phyloP scores from a whole-genome alignment of 495 filamentous ascomycete genomes.

The Aspergillus conjunctus region DNA sequence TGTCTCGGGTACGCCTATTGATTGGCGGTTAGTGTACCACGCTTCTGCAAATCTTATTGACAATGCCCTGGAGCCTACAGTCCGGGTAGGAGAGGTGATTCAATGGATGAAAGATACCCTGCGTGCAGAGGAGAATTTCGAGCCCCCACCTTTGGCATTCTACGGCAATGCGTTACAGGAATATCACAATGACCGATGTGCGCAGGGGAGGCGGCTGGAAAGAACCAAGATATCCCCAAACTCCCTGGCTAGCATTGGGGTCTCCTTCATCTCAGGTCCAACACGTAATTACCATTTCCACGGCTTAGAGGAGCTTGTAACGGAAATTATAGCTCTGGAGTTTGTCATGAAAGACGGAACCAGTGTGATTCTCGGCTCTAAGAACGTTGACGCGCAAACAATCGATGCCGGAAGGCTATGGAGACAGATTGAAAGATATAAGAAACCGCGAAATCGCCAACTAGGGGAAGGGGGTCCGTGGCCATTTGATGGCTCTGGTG shows the following conservation, averaged over 20 bases:
- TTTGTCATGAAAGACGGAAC: neutral
- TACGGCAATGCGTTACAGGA: constrained; percentile 4
- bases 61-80: neutral
- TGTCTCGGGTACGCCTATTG: neutral
- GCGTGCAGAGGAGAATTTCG: neutral
- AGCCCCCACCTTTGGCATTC: constrained; percentile 1
- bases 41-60: neutral
- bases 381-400: neutral
- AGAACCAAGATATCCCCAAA: neutral
- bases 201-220: constrained; percentile 1
- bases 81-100: constrained; percentile 1
- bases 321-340: constrained; percentile 5
- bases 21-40: constrained; percentile 11
- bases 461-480: neutral
- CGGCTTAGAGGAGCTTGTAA: neutral
- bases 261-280: neutral
- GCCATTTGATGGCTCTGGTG: constrained; percentile 5
- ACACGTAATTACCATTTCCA: neutral
- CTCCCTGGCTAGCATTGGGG: neutral
- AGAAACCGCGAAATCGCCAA: neutral
- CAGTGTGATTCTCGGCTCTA: neutral
- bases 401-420: neutral
- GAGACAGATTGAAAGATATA: neutral
- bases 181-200: constrained; percentile 6
- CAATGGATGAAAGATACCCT: constrained; percentile 7